phyloP scores from a whole-genome alignment of 2,329 filamentous ascomycete species.

The Podosphaera aphanis region DNA sequence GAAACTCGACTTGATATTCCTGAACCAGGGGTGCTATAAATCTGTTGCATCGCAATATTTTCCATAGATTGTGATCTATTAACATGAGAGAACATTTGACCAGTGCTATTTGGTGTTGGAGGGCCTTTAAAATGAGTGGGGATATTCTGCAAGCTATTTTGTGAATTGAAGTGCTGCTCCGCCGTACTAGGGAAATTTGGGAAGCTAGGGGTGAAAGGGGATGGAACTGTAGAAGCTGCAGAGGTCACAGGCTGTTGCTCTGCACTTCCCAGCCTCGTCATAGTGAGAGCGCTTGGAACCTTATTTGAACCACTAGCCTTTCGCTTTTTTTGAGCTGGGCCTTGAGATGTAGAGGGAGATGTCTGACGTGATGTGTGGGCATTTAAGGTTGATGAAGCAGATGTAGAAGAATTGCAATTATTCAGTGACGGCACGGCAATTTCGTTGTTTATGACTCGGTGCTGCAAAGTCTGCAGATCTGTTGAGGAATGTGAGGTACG shows the following conservation, averaged over 20 bases:
- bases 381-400: conserved; percentile 24
- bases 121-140: conserved; percentile 29
- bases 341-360: conserved; percentile 41
- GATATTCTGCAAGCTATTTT: conserved; percentile 10
- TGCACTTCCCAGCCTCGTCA: conserved; percentile 55
- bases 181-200: conserved; percentile 21
- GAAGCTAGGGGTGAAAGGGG: conserved; percentile 28
- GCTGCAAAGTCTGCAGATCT: conserved; percentile 36
- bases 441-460: conserved; percentile 18
- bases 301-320: conserved; percentile 51
- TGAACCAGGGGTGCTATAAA: conserved; percentile 46
- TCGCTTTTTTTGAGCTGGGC: conserved; percentile 53
- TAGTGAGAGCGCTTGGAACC: conserved; percentile 49
- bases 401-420: conserved; percentile 15
- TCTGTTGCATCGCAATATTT: conserved; percentile 34
- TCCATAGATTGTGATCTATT: conserved; percentile 42
- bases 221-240: conserved; percentile 21
- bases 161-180: conserved; percentile 12
- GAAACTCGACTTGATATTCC: conserved; percentile 55
- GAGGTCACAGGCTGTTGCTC: conserved; percentile 16
- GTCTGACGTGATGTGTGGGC: conserved; percentile 47
- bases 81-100: conserved; percentile 33
- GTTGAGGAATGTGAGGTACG: conserved; percentile 35
- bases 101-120: conserved; percentile 40
- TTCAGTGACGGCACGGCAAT: conserved; percentile 11